Evolutionary conservation across 2,329 filamentous ascomycete genomes (phyloP).

Genomic region (Fusarium nodosum): DNA sequence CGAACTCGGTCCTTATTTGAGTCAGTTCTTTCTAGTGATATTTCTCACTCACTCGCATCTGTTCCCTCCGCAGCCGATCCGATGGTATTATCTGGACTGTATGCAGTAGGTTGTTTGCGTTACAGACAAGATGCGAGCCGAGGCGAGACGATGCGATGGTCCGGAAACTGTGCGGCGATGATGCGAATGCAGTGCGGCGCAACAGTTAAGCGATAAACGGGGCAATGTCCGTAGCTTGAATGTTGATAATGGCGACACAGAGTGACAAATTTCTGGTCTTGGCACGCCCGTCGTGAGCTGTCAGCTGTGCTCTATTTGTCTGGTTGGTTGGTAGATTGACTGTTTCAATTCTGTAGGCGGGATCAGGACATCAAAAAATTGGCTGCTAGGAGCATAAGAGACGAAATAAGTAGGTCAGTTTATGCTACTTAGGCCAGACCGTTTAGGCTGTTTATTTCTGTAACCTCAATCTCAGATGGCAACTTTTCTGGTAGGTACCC

Average conservation of each 20-base stretch:
- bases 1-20: conserved; percentile 36
- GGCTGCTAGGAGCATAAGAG: too few relatives aligned
- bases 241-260: conserved; percentile 19
- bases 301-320: conserved; percentile 34
- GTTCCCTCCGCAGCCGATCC: not conserved
- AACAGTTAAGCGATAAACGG: conserved; percentile 36
- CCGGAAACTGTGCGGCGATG: conserved; percentile 28
- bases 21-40: conserved; percentile 20
- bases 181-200: conserved; percentile 23
- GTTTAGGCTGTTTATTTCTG: too few relatives aligned
- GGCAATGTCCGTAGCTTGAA: not conserved
- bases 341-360: not conserved
- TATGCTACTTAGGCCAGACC: too few relatives aligned
- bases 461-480: too few relatives aligned
- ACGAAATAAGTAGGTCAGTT: too few relatives aligned
- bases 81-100: not conserved
- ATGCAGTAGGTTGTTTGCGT: conserved; percentile 1
- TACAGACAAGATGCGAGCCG: conserved; percentile 3
- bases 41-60: not conserved
- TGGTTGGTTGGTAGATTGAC: conserved; percentile 31
- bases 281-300: conserved; percentile 44
- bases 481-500: too few relatives aligned
- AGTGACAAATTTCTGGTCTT: conserved; percentile 30
- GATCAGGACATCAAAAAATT: too few relatives aligned
- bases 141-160: conserved; percentile 7